phyloP scores from a whole-genome alignment of 2,329 filamentous ascomycete genomes.

The Dichotomopilus funicola region DNA sequence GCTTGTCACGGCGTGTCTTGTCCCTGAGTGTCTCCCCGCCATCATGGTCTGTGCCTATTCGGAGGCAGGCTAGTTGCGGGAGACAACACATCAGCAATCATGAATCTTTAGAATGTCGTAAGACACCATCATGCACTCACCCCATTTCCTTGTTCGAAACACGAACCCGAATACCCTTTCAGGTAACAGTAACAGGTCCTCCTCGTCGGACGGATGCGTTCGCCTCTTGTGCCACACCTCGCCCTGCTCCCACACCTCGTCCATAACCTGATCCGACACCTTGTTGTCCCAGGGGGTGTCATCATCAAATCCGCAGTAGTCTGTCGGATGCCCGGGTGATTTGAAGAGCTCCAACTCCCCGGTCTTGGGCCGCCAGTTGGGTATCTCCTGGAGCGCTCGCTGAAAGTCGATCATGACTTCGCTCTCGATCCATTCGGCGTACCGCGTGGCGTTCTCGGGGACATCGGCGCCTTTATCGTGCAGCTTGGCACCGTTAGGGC shows the following conservation, averaged over 20 bases:
- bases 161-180: background rate
- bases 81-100: background rate
- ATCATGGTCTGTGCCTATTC: no score
- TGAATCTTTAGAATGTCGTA: background rate
- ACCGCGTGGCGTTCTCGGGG: background rate
- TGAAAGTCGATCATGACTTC: conserved; percentile 30
- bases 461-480: no score
- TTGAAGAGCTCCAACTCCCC: background rate
- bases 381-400: conserved; percentile 3
- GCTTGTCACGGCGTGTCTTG: background rate
- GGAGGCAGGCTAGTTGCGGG: no score
- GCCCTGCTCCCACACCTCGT: no score
- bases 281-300: no score
- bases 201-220: background rate
- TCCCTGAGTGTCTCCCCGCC: background rate
- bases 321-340: background rate
- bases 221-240: no score
- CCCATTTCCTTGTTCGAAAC: background rate
- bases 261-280: no score
- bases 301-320: no score
- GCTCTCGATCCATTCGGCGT: conserved; percentile 19
- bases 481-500: conserved; percentile 10
- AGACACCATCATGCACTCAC: background rate
- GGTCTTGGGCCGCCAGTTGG: conserved; percentile 10
- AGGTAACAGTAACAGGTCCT: background rate